Percentiles rank a stretch among this genome's conserved stretches.
phyloP scores from a whole-genome alignment of 139 green algal genomes.

The Ulvella scutata region DNA sequence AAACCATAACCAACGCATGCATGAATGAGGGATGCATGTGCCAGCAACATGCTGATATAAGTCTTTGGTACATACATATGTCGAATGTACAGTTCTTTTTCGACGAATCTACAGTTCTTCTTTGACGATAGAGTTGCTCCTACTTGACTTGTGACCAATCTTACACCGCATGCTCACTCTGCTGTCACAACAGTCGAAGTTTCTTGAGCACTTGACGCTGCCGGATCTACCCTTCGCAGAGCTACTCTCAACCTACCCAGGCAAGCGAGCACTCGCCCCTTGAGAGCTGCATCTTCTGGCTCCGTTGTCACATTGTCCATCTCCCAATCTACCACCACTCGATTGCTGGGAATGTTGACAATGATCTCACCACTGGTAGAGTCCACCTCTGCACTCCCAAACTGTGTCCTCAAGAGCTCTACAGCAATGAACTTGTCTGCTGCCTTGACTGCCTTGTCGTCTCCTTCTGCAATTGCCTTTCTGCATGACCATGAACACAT shows the following conservation, averaged over 20 bases:
- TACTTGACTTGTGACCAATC: too few relatives aligned
- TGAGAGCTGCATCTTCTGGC: conserved; percentile 24
- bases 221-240: conserved; percentile 14
- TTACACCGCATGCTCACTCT: too few relatives aligned
- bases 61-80: too few relatives aligned
- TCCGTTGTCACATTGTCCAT: neutral
- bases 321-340: neutral
- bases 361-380: conserved; percentile 1
- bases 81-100: too few relatives aligned
- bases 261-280: conserved; percentile 32
- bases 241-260: conserved; percentile 37
- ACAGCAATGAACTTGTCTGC: conserved; percentile 46
- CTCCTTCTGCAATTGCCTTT: conserved; percentile 12
- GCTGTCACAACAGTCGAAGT: neutral
- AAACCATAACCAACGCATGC: too few relatives aligned
- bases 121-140: too few relatives aligned
- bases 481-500: too few relatives aligned
- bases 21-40: too few relatives aligned
- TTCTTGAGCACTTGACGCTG: neutral
- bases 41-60: too few relatives aligned
- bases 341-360: neutral
- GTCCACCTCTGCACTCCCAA: conserved; percentile 40
- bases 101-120: too few relatives aligned
- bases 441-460: conserved; percentile 18
- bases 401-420: conserved; percentile 54